Evolutionary conservation across 139 green algal genomes (phyloP).

Genomic region (Chlamydomonas applanata): DNA sequence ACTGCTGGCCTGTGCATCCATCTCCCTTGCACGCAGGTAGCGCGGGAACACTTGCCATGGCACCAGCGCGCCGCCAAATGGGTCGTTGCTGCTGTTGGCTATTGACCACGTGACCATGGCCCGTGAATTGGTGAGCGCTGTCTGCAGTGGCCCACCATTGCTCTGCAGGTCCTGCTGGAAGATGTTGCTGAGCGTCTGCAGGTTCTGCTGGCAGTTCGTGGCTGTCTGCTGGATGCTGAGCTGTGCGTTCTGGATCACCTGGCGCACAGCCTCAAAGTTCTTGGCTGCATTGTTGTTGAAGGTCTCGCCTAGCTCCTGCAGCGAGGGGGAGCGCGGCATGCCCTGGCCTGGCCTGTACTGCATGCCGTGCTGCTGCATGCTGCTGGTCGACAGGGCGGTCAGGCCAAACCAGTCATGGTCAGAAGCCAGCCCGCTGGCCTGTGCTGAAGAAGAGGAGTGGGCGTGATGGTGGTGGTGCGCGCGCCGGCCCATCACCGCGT

Average conservation of each 20-base stretch:
- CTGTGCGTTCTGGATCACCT: conserved; percentile 51
- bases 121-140: conserved; percentile 4
- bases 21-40: conserved; percentile 32
- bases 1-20: conserved; percentile 15
- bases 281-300: conserved; percentile 18
- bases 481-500: no score
- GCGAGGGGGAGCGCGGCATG: conserved; percentile 6
- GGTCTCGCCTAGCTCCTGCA: conserved; percentile 25
- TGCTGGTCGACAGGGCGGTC: no score
- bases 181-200: conserved; percentile 45
- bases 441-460: no score
- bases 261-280: conserved; percentile 45
- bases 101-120: conserved; percentile 15
- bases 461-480: no score
- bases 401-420: no score
- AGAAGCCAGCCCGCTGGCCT: no score
- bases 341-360: no score
- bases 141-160: background rate
- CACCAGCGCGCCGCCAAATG: conserved; percentile 21
- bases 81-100: conserved; percentile 4
- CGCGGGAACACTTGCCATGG: conserved; percentile 43
- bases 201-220: conserved; percentile 58
- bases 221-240: conserved; percentile 58
- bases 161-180: conserved; percentile 39
- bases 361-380: no score